These are phyloP conservation scores for Globisporangium canariense DNA, from an alignment of 352 stramenopile genomes.

Conservation along the genomic window DNA sequence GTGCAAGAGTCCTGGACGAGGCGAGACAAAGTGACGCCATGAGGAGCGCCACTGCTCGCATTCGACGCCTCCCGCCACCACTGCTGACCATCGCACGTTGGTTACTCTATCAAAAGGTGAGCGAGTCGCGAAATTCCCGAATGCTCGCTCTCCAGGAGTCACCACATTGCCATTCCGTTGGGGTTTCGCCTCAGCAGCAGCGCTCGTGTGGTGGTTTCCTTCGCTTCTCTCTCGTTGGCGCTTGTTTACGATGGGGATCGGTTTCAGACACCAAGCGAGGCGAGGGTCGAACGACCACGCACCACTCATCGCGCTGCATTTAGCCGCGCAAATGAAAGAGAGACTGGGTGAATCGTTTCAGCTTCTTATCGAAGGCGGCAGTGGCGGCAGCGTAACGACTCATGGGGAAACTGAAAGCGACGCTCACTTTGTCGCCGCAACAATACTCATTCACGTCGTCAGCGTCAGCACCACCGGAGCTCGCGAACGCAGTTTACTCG, in stretches of 20 bases:
- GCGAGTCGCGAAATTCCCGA: conserved; percentile 5
- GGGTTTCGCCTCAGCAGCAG: neutral
- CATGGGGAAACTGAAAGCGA: neutral
- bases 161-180: neutral
- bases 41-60: conserved; percentile 3
- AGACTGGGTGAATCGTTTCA: neutral
- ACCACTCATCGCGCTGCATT: neutral
- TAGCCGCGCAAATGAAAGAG: too few species aligned
- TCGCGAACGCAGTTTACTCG: too few species aligned
- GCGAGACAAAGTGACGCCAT: conserved; percentile 4
- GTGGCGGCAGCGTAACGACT: neutral
- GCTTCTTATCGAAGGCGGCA: neutral
- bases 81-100: conserved; percentile 3
- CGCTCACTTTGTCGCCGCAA: neutral
- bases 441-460: neutral
- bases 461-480: neutral
- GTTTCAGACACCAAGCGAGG: neutral
- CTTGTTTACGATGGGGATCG: neutral
- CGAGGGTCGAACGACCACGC: neutral
- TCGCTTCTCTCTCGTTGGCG: neutral
- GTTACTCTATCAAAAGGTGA: neutral
- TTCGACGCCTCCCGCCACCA: neutral
- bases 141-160: neutral
- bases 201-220: neutral
- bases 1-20: neutral